phyloP scores from a whole-genome alignment of 768 basidiomycete species.

The Trametes meyenii region DNA sequence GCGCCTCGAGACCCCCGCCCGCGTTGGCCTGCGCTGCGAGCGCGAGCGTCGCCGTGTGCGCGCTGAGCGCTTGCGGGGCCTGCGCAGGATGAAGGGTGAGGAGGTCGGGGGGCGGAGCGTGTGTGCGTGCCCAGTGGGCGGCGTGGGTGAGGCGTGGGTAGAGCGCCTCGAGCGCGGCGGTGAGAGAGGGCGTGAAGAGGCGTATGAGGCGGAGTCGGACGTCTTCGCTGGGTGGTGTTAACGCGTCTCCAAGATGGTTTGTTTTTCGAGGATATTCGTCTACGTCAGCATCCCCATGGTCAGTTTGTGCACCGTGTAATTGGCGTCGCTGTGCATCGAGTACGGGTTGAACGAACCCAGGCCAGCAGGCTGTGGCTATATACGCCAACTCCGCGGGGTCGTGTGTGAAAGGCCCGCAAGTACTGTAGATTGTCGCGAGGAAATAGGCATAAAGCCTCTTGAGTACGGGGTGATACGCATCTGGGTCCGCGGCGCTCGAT shows the following conservation, averaged over 20 bases:
- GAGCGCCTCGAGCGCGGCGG: constrained; percentile 62
- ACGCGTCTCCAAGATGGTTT: constrained; percentile 29
- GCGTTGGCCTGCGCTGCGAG: not conserved
- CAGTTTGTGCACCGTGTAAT: not conserved
- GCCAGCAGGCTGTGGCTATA: constrained; percentile 79
- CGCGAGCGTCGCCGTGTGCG: constrained; percentile 15
- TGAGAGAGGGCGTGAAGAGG: constrained; percentile 65
- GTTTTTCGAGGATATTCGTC: constrained; percentile 22
- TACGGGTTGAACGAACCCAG: constrained; percentile 73
- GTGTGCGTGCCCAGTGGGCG: constrained; percentile 57
- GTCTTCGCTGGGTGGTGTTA: constrained; percentile 52
- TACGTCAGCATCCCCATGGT: constrained; percentile 29
- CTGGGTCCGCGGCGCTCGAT: constrained; percentile 23
- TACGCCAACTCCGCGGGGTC: constrained; percentile 75
- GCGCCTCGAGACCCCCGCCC: constrained; percentile 34
- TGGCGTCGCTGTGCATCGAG: constrained; percentile 42
- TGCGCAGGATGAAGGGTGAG: constrained; percentile 35
- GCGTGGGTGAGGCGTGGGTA: constrained; percentile 72
- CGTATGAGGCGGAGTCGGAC: constrained; percentile 66
- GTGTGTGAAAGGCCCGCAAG: constrained; percentile 64
- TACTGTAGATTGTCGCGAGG: constrained; percentile 55
- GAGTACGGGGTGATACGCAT: constrained; percentile 57
- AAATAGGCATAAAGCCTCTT: constrained; percentile 68
- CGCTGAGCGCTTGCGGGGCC: constrained; percentile 21
- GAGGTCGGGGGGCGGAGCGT: constrained; percentile 50